These are phyloP conservation scores for Cyberlindnera euphorbiae DNA, from an alignment of 805 yeast genomes.

Conservation along the genomic window DNA sequence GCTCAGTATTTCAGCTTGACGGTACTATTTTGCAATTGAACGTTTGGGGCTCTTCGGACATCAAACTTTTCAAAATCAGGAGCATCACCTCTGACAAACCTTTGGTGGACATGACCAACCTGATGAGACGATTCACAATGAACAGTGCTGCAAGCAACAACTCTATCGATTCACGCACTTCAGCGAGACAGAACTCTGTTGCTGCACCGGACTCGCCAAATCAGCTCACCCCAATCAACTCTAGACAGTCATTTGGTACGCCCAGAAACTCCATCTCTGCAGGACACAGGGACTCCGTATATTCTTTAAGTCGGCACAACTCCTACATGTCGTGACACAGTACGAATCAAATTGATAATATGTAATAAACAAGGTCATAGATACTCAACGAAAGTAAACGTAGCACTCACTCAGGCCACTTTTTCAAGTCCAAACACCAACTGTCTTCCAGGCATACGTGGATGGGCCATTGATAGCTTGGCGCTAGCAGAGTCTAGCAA, in stretches of 20 bases:
- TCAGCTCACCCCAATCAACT: conserved; percentile 26
- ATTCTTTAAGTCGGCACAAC: conserved; percentile 17
- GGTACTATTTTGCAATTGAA: conserved; percentile 17
- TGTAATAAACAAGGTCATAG: neutral
- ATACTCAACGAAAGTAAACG: no score
- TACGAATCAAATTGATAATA: neutral
- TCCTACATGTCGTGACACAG: conserved; percentile 6
- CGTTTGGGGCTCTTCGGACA: conserved; percentile 19
- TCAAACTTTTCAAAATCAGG: conserved; percentile 31
- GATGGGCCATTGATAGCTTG: conserved; percentile 56
- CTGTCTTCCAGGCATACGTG: conserved; percentile 57
- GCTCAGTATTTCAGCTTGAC: conserved; percentile 15
- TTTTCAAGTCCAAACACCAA: conserved; percentile 39
- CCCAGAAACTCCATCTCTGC: conserved; percentile 24
- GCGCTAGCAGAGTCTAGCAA: conserved; percentile 39
- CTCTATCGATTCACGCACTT: conserved; percentile 17
- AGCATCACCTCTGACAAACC: conserved; percentile 37
- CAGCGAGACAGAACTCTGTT: conserved; percentile 13
- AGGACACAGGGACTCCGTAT: conserved; percentile 15
- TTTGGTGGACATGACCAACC: conserved; percentile 35
- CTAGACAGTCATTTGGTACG: conserved; percentile 25
- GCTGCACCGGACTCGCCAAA: conserved; percentile 21
- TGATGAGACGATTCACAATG: conserved; percentile 34
- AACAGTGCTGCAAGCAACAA: conserved; percentile 25
- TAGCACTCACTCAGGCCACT: no score